Conservation (phyloP, 192 early-diverging fungal species). For the Geosiphon pyriformis region DNA sequence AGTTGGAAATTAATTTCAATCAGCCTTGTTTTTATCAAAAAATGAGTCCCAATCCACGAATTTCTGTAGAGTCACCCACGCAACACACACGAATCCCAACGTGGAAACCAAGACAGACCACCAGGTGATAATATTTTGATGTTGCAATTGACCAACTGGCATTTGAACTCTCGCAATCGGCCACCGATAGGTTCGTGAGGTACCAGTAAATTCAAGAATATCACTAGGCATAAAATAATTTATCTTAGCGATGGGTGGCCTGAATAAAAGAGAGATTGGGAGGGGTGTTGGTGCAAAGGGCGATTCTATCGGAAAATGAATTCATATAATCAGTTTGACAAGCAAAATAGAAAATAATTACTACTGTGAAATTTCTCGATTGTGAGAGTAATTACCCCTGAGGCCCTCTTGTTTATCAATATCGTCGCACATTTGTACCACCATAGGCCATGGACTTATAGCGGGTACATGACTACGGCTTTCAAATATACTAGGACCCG, state of each 20-base stretch:
- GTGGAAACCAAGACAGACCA: neutral
- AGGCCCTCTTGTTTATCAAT: neutral
- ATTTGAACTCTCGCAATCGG: neutral
- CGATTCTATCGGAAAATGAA: too few species aligned
- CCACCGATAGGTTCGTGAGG: neutral
- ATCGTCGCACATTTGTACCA: neutral
- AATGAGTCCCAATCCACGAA: conserved; percentile 27
- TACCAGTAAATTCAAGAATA: neutral
- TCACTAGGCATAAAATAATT: neutral
- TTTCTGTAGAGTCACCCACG: conserved; percentile 21
- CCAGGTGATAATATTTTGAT: neutral
- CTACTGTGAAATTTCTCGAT: neutral
- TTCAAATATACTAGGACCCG: neutral
- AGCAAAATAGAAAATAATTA: neutral
- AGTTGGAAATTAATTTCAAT: too few species aligned
- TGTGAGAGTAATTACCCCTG: neutral
- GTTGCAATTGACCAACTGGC: neutral
- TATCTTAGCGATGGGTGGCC: neutral
- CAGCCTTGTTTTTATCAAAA: conserved; percentile 53
- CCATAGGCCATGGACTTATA: neutral
- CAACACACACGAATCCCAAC: neutral
- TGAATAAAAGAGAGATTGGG: neutral
- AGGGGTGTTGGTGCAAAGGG: neutral
- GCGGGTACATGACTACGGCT: conserved; percentile 25
- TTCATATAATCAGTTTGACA: neutral